These are phyloP conservation scores for Friedmanniomyces endolithicus DNA, from an alignment of 495 filamentous ascomycete genomes.

Conservation along the genomic window DNA sequence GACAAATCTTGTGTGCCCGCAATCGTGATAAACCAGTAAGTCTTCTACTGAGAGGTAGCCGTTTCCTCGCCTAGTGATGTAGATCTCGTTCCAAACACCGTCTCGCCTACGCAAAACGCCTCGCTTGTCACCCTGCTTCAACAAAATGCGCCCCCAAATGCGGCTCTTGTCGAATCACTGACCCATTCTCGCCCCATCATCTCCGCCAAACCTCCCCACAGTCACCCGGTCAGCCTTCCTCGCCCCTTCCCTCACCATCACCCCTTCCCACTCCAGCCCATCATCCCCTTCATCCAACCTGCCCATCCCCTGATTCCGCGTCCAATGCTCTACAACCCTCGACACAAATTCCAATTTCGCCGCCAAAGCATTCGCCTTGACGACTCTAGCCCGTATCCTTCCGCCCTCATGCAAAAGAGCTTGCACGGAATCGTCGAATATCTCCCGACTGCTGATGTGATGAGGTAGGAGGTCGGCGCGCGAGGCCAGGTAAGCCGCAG, in stretches of 20 bases:
- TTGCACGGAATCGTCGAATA: conserved; percentile 49
- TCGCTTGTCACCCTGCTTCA: too few relatives aligned
- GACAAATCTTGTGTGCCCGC: too few relatives aligned
- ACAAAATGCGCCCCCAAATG: not conserved
- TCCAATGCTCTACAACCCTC: conserved; percentile 59
- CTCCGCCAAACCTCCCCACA: conserved; percentile 56
- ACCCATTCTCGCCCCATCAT: conserved; percentile 28
- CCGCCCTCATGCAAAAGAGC: conserved; percentile 33
- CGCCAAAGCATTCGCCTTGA: conserved; percentile 68
- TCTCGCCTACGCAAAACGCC: too few relatives aligned
- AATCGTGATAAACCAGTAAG: too few relatives aligned
- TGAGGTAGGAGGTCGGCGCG: conserved; percentile 54
- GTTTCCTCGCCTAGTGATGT: too few relatives aligned
- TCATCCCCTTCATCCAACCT: conserved; percentile 37
- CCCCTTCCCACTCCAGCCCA: conserved; percentile 60
- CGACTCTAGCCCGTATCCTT: conserved; percentile 49
- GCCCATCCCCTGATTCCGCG: conserved; percentile 57
- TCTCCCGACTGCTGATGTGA: conserved; percentile 47
- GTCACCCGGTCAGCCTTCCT: conserved; percentile 8
- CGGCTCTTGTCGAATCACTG: not conserved
- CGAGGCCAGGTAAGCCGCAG: conserved; percentile 47
- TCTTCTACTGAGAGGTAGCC: too few relatives aligned
- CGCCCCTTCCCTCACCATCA: not conserved
- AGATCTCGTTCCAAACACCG: too few relatives aligned
- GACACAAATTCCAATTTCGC: conserved; percentile 66